Conservation (phyloP, 1,284 basidiomycete species). For the Boletus smithii region DNA sequence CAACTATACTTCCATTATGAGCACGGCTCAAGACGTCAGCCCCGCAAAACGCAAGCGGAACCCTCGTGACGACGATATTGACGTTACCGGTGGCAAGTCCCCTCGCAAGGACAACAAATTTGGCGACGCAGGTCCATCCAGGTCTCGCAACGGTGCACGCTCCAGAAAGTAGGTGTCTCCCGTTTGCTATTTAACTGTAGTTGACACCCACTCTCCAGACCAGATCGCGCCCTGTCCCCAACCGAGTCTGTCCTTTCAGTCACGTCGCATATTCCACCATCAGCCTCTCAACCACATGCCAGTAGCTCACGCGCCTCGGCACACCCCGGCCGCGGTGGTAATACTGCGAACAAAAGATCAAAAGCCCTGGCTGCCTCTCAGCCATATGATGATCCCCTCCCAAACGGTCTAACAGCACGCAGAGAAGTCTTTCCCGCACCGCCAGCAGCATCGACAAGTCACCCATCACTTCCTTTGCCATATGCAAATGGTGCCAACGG, state of each 20-base stretch:
- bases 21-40: constrained; percentile 44
- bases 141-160: constrained; percentile 49
- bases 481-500: constrained; percentile 35
- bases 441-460: constrained; percentile 38
- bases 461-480: constrained; percentile 42
- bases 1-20: constrained; percentile 47
- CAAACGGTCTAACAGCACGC: constrained; percentile 26
- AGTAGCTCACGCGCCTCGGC: constrained; percentile 30
- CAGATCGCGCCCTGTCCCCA: constrained; percentile 63
- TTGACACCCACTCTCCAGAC: constrained; percentile 34
- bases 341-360: constrained; percentile 37
- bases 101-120: constrained; percentile 44
- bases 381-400: constrained; percentile 28
- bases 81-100: constrained; percentile 40
- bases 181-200: constrained; percentile 3
- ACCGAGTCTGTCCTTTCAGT: constrained; percentile 69
- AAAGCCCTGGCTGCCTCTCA: constrained; percentile 27
- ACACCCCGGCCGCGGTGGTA: constrained; percentile 35
- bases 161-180: constrained; percentile 53
- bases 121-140: constrained; percentile 37
- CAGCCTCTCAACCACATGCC: constrained; percentile 28
- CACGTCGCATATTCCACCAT: constrained; percentile 50
- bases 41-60: constrained; percentile 61
- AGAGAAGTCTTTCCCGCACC: constrained; percentile 38
- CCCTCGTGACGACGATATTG: constrained; percentile 57